Conservation (phyloP, 2,329 filamentous ascomycete genomes). For the Botryosphaeria dothidea region DNA sequence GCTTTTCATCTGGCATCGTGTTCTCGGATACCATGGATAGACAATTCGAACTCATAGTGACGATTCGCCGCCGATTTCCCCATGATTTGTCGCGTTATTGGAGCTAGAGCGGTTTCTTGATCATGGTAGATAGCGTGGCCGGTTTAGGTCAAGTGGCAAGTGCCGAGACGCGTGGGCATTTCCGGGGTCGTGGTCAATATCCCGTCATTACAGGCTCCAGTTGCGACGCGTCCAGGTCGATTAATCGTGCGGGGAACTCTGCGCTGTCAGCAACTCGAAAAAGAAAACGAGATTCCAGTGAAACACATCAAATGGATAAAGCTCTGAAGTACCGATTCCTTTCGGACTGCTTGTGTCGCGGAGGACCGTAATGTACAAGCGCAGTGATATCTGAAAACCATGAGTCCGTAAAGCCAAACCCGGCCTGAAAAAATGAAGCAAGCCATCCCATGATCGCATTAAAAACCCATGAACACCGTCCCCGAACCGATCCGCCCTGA, state of each 20-base stretch:
- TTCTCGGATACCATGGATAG: conserved; percentile 15
- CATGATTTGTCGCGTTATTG: no score
- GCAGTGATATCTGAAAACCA: conserved; percentile 20
- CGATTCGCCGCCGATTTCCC: no score
- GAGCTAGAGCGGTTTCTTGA: no score
- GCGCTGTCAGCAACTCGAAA: no score
- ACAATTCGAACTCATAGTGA: background rate
- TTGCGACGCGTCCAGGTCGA: background rate
- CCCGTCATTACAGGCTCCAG: background rate
- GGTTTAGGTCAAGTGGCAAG: no score
- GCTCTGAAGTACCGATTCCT: conserved; percentile 28
- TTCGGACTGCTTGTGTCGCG: conserved; percentile 34
- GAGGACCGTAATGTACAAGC: conserved; percentile 44
- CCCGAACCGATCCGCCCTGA: conserved; percentile 21
- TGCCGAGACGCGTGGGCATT: no score
- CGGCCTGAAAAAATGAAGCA: conserved; percentile 35
- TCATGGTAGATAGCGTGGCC: no score
- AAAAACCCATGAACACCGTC: conserved; percentile 45
- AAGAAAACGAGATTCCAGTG: no score
- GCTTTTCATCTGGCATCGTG: background rate
- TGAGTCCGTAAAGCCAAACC: conserved; percentile 24
- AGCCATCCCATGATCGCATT: conserved; percentile 56
- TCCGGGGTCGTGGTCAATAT: no score
- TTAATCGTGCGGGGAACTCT: no score
- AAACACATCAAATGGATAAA: no score